A percentile compares a stretch with the other conserved stretches of the same genome.
These are phyloP conservation scores for Tetrapisispora pingtungensis DNA, from an alignment of 805 yeast species.

Conservation along the genomic window DNA sequence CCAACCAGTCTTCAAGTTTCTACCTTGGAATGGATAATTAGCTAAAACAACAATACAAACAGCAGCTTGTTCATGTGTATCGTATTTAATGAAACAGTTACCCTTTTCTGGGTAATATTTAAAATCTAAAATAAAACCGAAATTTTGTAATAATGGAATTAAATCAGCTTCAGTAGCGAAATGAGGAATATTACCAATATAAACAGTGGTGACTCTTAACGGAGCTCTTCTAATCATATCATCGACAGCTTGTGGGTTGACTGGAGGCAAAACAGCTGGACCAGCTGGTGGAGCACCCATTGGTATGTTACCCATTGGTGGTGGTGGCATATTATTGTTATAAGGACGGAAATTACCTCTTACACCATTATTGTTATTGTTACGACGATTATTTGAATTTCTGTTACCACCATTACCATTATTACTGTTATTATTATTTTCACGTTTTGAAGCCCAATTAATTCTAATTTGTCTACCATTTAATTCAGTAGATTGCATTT, in stretches of 20 bases:
- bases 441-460: slow-evolving; percentile 81
- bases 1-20: slow-evolving; percentile 80
- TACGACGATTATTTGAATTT: slow-evolving; percentile 15
- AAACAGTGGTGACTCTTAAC: slow-evolving; percentile 58
- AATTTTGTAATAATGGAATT: slow-evolving; percentile 62
- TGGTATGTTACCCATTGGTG: slow-evolving; percentile 18
- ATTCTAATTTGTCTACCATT: slow-evolving; percentile 72
- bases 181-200: slow-evolving; percentile 77
- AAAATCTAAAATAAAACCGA: slow-evolving; percentile 75
- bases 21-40: slow-evolving; percentile 54
- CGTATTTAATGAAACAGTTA: slow-evolving; percentile 82
- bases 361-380: slow-evolving; percentile 16
- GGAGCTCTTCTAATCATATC: slow-evolving; percentile 70
- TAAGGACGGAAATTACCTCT: slow-evolving; percentile 3
- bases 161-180: slow-evolving; percentile 63
- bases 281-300: slow-evolving; percentile 12
- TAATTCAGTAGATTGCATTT: slow-evolving; percentile 65
- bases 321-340: slow-evolving; percentile 15
- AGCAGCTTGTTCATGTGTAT: slow-evolving; percentile 82
- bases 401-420: slow-evolving; percentile 13
- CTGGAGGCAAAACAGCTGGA: slow-evolving; percentile 27
- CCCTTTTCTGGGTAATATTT: slow-evolving; percentile 72
- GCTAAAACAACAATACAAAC: slow-evolving; percentile 79
- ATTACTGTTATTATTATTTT: slow-evolving; percentile 23
- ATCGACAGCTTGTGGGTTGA: slow-evolving; percentile 52